Evolutionary conservation across 2,329 filamentous ascomycete species (phyloP), one percentile per base, ranked within the genome.

Genomic region (Zalaria sp.): DNA sequence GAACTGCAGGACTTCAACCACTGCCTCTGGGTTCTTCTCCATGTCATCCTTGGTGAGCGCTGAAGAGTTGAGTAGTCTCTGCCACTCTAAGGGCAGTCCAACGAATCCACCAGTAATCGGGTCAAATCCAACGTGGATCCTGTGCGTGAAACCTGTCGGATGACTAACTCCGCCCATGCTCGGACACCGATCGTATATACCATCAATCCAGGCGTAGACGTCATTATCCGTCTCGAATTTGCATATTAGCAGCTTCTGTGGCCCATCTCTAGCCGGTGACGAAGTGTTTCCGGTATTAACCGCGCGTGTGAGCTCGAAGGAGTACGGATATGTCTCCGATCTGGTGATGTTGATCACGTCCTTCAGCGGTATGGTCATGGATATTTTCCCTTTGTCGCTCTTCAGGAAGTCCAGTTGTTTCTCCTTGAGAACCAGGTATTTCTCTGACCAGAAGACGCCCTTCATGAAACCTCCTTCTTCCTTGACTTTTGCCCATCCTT

Each of bases 21-120:
- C 68, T 27, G 67, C 68, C 48, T 70, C 67, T 4, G 91, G 91
- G 56, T 98, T 95, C 57, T 91, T 88, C 64, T 93, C 86, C 63
- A 96, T 96, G 60, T 98, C 91, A 56, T 98, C 91, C 64, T 95
- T 94, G 45, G 91, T 96, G 56, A 98, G 91, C 44, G 91, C 91
- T 3, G 91, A 96, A 5, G 87, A 88, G 56, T 91, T 96, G 51
- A 98, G 72, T 40, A 98, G 72, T 63, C 93, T 93, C 57, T 93
- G 91, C 91, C 91, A 98, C 67, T 98, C 91, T 4, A 86, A 81
- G 1, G 91, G 91, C 51, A 98, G 64, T 34, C 91, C 91, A 38
- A 93, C 86, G 55, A 98, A 98, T 51, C 91, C 87, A 49, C 91
- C 91, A 2, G 86, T 94, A 53, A 87, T 81, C 26, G 89, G 87